phyloP scores from a whole-genome alignment of 495 filamentous ascomycete species.

The Pyrenopolyporus hunteri region DNA sequence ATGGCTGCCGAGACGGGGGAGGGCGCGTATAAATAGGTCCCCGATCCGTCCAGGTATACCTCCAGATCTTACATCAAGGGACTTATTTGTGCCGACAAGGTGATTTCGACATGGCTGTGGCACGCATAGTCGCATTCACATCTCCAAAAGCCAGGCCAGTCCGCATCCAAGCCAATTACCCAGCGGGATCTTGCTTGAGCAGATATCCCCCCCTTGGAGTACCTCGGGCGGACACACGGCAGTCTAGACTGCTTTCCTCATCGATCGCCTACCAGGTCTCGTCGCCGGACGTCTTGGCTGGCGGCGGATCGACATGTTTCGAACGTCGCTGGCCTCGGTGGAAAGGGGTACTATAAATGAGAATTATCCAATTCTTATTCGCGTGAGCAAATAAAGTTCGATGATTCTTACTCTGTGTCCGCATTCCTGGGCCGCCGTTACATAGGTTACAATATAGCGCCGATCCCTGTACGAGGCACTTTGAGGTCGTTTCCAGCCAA shows the following conservation, averaged over 20 bases:
- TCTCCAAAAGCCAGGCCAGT: constrained; percentile 13
- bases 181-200: constrained; percentile 9
- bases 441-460: constrained; percentile 26
- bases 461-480: constrained; percentile 36
- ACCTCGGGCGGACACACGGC: background rate
- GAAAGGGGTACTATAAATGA: background rate
- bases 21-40: background rate
- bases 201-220: constrained; percentile 7
- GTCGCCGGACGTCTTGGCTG: constrained; percentile 13
- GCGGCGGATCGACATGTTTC: constrained; percentile 23
- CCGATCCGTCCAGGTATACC: background rate
- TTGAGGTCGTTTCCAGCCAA: constrained; percentile 38
- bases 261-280: constrained; percentile 16
- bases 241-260: constrained; percentile 29
- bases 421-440: constrained; percentile 21
- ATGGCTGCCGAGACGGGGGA: background rate
- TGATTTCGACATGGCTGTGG: constrained; percentile 7
- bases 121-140: constrained; percentile 20
- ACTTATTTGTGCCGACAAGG: background rate
- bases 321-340: background rate
- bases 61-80: background rate
- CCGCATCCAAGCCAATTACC: constrained; percentile 15
- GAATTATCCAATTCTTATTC: constrained; percentile 8
- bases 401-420: constrained; percentile 7
- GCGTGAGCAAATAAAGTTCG: constrained; percentile 10